Percentiles rank a stretch among this genome's conserved stretches.
These are phyloP conservation scores for Calonectria ilicicola DNA, from an alignment of 2,329 filamentous ascomycete species.

Conservation along the genomic window DNA sequence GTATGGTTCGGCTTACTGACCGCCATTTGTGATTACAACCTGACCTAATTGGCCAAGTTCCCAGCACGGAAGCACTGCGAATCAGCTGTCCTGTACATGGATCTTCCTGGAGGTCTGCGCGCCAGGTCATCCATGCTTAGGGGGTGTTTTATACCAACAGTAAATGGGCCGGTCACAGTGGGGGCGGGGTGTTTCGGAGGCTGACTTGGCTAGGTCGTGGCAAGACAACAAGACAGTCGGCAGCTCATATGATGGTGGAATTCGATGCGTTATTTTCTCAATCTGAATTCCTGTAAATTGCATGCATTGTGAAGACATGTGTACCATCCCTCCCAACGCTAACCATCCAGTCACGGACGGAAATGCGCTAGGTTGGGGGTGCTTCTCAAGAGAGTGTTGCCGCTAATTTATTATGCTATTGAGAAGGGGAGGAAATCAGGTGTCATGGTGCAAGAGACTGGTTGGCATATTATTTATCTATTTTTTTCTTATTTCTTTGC, in stretches of 20 bases:
- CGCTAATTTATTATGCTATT: no score
- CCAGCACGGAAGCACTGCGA: neutral
- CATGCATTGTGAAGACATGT: no score
- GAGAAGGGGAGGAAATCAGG: no score
- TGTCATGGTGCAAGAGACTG: no score
- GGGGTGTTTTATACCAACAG: constrained; percentile 1
- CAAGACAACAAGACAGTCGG: neutral
- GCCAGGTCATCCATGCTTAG: neutral
- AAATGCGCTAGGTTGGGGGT: no score
- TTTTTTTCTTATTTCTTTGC: no score
- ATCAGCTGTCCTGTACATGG: neutral
- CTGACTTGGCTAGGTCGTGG: neutral
- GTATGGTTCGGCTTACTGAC: neutral
- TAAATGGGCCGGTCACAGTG: neutral
- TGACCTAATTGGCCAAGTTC: neutral
- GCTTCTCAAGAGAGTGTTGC: no score
- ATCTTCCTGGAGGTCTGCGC: neutral
- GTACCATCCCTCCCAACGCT: no score
- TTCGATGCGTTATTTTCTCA: neutral
- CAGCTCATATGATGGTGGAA: neutral
- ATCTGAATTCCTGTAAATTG: no score
- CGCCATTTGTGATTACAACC: neutral
- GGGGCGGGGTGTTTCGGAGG: neutral
- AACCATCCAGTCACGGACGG: no score
- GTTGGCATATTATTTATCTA: no score